These are phyloP conservation scores for Sporothrix phasma DNA, from an alignment of 2,329 filamentous ascomycete genomes.

Conservation along the genomic window DNA sequence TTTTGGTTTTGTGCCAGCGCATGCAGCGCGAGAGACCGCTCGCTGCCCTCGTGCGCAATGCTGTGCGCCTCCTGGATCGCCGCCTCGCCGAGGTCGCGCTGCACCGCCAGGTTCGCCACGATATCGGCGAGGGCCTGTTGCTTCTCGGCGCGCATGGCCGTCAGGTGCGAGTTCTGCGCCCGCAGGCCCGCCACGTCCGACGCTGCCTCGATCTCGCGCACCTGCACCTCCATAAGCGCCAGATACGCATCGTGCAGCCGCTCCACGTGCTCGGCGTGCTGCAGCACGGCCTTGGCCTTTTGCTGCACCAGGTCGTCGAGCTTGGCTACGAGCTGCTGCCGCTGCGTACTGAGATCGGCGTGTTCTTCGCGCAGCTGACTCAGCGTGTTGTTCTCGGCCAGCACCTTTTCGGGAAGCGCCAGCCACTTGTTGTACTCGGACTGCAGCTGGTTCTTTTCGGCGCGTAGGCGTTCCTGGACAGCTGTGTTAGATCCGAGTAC, in stretches of 20 bases:
- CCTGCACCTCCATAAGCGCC: conserved; percentile 56
- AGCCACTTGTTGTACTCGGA: conserved; percentile 54
- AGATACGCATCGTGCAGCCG: conserved; percentile 52
- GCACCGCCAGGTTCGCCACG: conserved; percentile 30
- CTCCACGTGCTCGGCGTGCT: conserved; percentile 50
- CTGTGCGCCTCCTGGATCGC: conserved; percentile 28
- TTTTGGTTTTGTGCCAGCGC: conserved; percentile 39
- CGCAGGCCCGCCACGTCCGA: conserved; percentile 68
- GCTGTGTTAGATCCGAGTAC: background rate
- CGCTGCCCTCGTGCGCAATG: conserved; percentile 31
- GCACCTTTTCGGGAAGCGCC: conserved; percentile 59
- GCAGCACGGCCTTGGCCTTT: conserved; percentile 44
- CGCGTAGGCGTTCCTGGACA: conserved; percentile 39
- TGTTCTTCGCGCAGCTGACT: conserved; percentile 26
- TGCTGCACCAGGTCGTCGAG: conserved; percentile 44
- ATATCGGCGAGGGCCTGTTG: conserved; percentile 29
- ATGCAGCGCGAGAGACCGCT: conserved; percentile 32
- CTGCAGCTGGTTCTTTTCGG: conserved; percentile 59
- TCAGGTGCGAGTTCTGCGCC: conserved; percentile 52
- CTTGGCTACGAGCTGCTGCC: conserved; percentile 30
- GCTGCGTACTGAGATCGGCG: conserved; percentile 22
- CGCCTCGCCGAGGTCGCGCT: conserved; percentile 29
- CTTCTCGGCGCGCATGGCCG: conserved; percentile 39
- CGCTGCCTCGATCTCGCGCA: conserved; percentile 67
- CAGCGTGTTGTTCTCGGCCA: conserved; percentile 28